These are phyloP conservation scores for Ampelomyces quisqualis DNA, from an alignment of 2,329 filamentous ascomycete genomes.

Conservation along the genomic window DNA sequence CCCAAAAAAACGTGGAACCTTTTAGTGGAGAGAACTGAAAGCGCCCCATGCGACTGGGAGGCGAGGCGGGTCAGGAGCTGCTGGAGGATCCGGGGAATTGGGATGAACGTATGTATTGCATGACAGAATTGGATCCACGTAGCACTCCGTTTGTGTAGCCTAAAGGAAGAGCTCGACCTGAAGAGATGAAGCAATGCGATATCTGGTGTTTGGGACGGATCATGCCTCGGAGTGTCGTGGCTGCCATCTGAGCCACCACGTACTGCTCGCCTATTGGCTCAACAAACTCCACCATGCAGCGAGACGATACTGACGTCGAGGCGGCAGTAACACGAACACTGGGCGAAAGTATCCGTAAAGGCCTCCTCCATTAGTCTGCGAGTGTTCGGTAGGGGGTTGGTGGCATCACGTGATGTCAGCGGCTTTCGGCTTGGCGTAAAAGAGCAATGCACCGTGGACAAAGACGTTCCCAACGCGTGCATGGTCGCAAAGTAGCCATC, in stretches of 20 bases:
- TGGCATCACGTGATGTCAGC: background rate
- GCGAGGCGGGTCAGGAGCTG: conserved; percentile 8
- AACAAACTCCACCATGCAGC: conserved; percentile 15
- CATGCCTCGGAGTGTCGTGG: conserved; percentile 25
- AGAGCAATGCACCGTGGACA: too few species aligned
- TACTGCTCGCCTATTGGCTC: conserved; percentile 33
- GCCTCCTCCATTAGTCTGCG: too few species aligned
- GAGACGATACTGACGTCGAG: too few species aligned
- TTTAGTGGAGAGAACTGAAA: too few species aligned
- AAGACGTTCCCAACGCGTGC: too few species aligned
- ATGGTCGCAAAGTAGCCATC: background rate
- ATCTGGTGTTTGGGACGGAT: conserved; percentile 10
- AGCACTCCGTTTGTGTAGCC: background rate
- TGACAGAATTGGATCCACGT: conserved; percentile 5
- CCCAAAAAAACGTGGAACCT: conserved; percentile 2
- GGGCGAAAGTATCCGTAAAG: too few species aligned
- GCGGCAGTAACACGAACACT: too few species aligned
- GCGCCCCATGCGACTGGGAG: conserved; percentile 7
- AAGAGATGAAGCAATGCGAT: background rate
- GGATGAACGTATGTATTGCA: conserved; percentile 13
- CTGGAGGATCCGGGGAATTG: conserved; percentile 10
- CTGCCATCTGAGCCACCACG: conserved; percentile 29
- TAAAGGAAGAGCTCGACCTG: conserved; percentile 1
- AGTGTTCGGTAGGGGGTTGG: too few species aligned
- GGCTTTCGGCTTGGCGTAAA: background rate